Base-by-base conservation (phyloP, 1,284 basidiomycete species). In the Ganoderma sinense region DNA sequence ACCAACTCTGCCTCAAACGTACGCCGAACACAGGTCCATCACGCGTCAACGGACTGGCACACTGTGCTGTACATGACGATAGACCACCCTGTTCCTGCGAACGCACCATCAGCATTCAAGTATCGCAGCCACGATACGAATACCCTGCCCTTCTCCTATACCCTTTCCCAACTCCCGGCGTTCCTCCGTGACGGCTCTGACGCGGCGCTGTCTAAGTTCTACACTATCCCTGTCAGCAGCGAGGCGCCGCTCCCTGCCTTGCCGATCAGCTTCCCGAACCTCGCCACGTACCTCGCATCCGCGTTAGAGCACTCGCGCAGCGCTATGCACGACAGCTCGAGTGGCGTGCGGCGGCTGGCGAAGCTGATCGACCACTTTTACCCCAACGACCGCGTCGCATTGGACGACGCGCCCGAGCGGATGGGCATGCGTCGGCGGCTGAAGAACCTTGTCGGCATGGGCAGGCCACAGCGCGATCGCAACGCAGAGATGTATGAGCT, bases 401-500 rank as follows among this genome's bases (percentile, higher is more conserved):
- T 75, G n/a, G 79, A 82, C 23, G 78, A 79, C 2, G 81, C 79
- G 14, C 85, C 82, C 29, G 77, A 82, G 78, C 62, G 80, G 79
- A 63, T 82, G 75, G 73, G 80, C 75, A 66, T 80, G 80, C 61
- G 83, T 86, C 67, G 85, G 84, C 58, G 85, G 81, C 51, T 91
- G 70, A 89, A 88, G 77, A 85, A 87, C 53, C 85, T 91, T 29
- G 88, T 92, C 16, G 88, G 89, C 36, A 84, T 88, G 62, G 83
- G 84, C 72, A 86, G 80, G 72, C 80, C 82, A 56, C 63, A 73
- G 66, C 82, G 84, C 69, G 81, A 84, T 73, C 85, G 84, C 72
- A 94, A 94, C 75, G 91, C 92, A 74, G 91, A 94, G 70, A 90
- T 89, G 16, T 94, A 89, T 72, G 91, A 93, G 63, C 85, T 94